These are phyloP conservation scores for Xylaria sp. DNA, from an alignment of 2,329 filamentous ascomycete genomes.

Conservation along the genomic window DNA sequence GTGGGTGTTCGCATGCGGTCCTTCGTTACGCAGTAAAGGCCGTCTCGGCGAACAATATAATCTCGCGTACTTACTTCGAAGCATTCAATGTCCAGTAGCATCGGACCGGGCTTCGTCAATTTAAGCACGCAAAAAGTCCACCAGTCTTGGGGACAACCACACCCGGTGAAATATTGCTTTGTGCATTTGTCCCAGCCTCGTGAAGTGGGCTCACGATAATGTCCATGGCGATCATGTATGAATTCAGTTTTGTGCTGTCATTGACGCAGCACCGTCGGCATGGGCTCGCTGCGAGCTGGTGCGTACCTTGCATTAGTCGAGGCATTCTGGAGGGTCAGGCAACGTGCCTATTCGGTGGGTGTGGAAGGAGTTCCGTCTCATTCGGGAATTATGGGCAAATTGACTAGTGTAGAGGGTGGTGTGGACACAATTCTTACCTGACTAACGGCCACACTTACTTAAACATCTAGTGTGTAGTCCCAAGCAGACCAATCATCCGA, in stretches of 20 bases:
- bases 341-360: conserved; percentile 24
- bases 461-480: neutral
- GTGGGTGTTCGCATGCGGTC: conserved; percentile 2
- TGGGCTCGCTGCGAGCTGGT: conserved; percentile 22
- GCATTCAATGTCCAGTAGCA: neutral
- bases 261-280: conserved; percentile 9
- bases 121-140: neutral
- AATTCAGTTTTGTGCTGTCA: conserved; percentile 1
- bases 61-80: neutral
- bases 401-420: neutral
- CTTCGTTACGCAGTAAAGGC: conserved; percentile 4
- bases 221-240: neutral
- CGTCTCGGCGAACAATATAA: neutral
- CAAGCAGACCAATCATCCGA: neutral
- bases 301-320: conserved; percentile 32
- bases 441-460: neutral
- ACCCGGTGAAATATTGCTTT: neutral
- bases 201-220: conserved; percentile 6
- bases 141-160: neutral
- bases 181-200: neutral
- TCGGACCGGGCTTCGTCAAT: neutral
- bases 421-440: neutral
- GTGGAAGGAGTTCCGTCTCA: conserved; percentile 2
- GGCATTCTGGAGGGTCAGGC: conserved; percentile 23
- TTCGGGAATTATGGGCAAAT: conserved; percentile 12